A percentile compares a stretch with the other conserved stretches of the same genome.
These are phyloP conservation scores for Pestalotiopsis sp. DNA, from an alignment of 2,329 filamentous ascomycete genomes.

Conservation along the genomic window DNA sequence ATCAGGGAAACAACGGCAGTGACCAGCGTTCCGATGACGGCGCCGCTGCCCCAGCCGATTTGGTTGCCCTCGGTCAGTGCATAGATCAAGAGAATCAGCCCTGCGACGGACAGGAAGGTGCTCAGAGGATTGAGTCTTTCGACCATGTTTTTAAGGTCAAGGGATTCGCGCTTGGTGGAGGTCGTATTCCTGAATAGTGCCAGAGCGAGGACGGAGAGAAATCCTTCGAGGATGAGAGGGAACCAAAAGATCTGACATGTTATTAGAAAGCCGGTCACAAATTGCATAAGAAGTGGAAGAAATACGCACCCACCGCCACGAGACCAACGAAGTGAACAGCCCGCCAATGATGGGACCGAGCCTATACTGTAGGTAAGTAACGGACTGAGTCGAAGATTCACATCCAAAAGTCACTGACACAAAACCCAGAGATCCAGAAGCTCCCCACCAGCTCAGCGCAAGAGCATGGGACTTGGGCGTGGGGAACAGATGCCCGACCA, in stretches of 20 bases:
- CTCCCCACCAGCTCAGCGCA: not conserved
- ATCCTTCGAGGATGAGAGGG: not conserved
- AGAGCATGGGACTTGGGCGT: not conserved
- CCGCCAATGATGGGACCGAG: not conserved
- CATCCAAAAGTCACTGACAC: not conserved
- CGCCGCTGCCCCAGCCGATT: not conserved
- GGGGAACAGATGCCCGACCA: not conserved
- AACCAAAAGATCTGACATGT: not conserved
- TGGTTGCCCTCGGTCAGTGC: not conserved
- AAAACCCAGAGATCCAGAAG: not conserved
- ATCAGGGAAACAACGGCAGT: not conserved
- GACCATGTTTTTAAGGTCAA: not conserved
- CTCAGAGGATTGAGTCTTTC: not conserved
- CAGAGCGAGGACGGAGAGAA: not conserved
- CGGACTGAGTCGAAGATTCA: not conserved
- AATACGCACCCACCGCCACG: not conserved
- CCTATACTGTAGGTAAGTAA: not conserved
- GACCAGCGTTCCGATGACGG: not conserved
- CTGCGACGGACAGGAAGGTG: not conserved
- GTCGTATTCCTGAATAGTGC: not conserved
- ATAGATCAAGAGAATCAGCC: not conserved
- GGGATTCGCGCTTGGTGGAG: not conserved
- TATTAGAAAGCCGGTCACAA: not conserved
- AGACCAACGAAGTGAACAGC: not conserved
- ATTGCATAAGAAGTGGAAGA: not conserved